phyloP scores from a whole-genome alignment of 176 grass and related monocot species.

The Musa troglodytarum region DNA sequence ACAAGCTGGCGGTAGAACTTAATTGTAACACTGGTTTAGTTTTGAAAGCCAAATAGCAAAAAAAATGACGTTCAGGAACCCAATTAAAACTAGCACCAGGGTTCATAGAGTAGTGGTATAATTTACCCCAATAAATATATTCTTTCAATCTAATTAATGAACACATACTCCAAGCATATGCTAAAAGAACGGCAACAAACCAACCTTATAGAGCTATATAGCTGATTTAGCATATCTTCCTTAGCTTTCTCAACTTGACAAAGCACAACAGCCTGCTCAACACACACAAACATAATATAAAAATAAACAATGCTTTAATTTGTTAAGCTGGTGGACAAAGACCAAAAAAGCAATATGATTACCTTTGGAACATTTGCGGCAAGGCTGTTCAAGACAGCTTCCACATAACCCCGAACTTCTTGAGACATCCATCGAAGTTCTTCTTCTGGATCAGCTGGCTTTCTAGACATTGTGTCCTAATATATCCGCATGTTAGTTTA shows the following conservation, averaged over 20 bases:
- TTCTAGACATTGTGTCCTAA: conserved; percentile 55
- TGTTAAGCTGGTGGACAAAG: background rate
- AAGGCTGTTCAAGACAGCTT: conserved; percentile 64
- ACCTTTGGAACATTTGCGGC: conserved; percentile 79
- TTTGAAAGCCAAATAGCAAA: background rate
- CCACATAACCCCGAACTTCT: conserved; percentile 79
- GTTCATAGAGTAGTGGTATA: background rate
- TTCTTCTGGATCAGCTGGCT: conserved; percentile 76
- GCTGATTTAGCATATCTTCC: conserved; percentile 86
- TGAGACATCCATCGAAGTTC: conserved; percentile 93
- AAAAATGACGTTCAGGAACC: background rate
- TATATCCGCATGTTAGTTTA: background rate
- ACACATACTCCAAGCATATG: background rate
- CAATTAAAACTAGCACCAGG: background rate
- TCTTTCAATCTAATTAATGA: no score
- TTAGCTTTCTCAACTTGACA: conserved; percentile 90
- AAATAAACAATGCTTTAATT: conserved; percentile 6
- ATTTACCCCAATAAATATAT: background rate
- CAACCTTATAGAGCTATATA: conserved; percentile 84
- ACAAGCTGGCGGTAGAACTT: no score
- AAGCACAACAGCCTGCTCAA: conserved; percentile 70
- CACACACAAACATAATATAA: conserved; percentile 9
- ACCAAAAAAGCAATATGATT: conserved; percentile 21
- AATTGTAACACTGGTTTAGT: background rate
- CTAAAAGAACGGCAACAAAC: conserved; percentile 4